Evolutionary conservation across 305 asterid species (phyloP).

Genomic region (Striga hermonthica): DNA sequence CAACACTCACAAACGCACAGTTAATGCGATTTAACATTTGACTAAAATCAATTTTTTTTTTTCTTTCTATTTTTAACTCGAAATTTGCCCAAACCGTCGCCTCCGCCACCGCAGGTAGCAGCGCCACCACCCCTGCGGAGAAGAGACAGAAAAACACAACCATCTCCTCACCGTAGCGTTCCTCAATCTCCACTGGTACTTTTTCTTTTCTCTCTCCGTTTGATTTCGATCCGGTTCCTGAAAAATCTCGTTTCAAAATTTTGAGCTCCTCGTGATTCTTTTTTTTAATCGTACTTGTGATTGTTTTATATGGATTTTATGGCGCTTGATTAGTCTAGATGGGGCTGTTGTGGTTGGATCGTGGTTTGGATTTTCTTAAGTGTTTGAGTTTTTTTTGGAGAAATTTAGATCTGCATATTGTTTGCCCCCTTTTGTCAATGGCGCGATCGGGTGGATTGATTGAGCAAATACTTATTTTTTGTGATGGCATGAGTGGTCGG

Average conservation of each 20-base stretch:
- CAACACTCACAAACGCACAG: background rate
- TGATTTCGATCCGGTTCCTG: slow-evolving; percentile 21
- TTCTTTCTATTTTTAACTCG: background rate
- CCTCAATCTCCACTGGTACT: slow-evolving; percentile 34
- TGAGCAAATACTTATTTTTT: slow-evolving; percentile 2
- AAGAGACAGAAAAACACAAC: background rate
- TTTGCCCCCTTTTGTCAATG: slow-evolving; percentile 26
- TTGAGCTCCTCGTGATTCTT: slow-evolving; percentile 25
- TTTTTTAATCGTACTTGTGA: slow-evolving; percentile 1
- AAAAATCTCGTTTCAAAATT: slow-evolving; percentile 19
- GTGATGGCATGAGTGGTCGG: slow-evolving; percentile 6
- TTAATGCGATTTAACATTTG: slow-evolving; percentile 32
- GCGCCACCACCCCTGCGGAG: slow-evolving; percentile 35
- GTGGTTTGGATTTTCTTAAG: slow-evolving; percentile 25
- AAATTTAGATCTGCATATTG: slow-evolving; percentile 31
- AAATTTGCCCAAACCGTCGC: slow-evolving; percentile 29
- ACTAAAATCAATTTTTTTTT: slow-evolving; percentile 8
- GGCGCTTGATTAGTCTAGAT: slow-evolving; percentile 21
- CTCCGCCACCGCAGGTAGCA: slow-evolving; percentile 44
- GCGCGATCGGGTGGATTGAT: slow-evolving; percentile 19
- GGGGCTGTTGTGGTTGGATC: slow-evolving; percentile 30
- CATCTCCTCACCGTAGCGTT: slow-evolving; percentile 26
- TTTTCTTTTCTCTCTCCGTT: slow-evolving; percentile 20
- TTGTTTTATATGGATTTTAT: background rate
- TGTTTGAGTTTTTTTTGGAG: slow-evolving; percentile 25